Conservation (phyloP, 345 rosid genomes). For the Trapa incisa region DNA sequence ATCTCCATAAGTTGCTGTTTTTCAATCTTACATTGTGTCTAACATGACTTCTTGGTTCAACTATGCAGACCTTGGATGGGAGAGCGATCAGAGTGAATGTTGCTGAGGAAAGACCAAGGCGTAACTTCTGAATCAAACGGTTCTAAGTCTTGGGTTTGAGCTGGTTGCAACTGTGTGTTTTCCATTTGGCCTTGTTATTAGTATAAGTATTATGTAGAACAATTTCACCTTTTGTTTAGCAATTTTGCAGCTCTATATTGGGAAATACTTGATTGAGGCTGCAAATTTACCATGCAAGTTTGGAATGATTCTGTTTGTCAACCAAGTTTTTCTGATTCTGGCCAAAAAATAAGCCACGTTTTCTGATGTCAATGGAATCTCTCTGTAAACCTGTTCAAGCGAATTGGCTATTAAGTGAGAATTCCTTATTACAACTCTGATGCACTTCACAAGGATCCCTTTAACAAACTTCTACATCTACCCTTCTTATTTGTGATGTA, state of each 20-base stretch:
- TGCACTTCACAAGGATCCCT: background rate
- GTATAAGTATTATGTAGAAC: background rate
- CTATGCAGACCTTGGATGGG: conserved; percentile 59
- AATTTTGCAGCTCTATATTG: background rate
- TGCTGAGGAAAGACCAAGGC: conserved; percentile 68
- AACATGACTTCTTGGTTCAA: background rate
- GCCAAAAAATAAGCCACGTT: background rate
- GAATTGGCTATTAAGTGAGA: too few species aligned
- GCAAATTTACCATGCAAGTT: background rate
- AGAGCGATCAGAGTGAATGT: conserved; percentile 81
- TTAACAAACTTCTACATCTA: background rate
- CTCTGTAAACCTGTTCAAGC: too few species aligned
- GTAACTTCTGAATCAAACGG: background rate
- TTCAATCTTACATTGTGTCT: too few species aligned
- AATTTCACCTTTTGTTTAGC: background rate
- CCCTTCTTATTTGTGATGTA: background rate
- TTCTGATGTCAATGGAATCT: background rate
- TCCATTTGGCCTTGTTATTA: background rate
- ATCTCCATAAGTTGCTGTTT: too few species aligned
- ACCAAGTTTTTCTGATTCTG: background rate
- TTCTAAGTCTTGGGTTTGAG: background rate
- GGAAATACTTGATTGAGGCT: background rate
- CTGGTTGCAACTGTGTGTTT: background rate
- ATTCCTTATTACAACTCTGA: background rate
- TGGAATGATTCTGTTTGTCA: background rate